A percentile compares a stretch with the other conserved stretches of the same genome.
Evolutionary conservation across 805 yeast species (phyloP).

Genomic region (Starmerella floris): DNA sequence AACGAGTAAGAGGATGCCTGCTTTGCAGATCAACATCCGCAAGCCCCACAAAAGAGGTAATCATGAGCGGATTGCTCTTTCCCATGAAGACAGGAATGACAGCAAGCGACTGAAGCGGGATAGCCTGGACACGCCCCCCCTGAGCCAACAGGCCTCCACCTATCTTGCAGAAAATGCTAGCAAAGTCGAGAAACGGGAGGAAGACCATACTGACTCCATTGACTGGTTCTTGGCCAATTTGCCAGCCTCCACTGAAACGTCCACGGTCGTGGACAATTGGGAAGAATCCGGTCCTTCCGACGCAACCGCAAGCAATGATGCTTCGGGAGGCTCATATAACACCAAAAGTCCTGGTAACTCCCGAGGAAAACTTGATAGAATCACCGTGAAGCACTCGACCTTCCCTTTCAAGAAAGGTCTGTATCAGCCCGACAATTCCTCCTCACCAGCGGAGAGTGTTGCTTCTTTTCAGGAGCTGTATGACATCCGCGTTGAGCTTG

Average conservation of each 20-base stretch:
- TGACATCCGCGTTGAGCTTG: not conserved
- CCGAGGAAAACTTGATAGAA: constrained; percentile 3
- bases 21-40: not conserved
- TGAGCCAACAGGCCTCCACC: too few species aligned
- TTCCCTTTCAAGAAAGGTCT: constrained; percentile 6
- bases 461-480: not conserved
- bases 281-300: too few species aligned
- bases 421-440: not conserved
- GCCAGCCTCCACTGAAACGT: not conserved
- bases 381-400: not conserved
- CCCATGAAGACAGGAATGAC: too few species aligned
- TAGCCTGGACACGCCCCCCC: too few species aligned
- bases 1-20: too few species aligned
- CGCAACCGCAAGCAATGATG: too few species aligned
- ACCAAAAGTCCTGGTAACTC: not conserved
- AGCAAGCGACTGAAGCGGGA: too few species aligned
- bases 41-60: not conserved
- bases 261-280: too few species aligned
- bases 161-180: too few species aligned
- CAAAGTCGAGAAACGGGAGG: too few species aligned
- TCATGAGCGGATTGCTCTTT: not conserved
- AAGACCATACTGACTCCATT: not conserved
- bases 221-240: not conserved
- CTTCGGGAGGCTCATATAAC: too few species aligned
- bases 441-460: not conserved